phyloP scores from a whole-genome alignment of 257 asterid genomes.

The Oldenlandia corymbosa region DNA sequence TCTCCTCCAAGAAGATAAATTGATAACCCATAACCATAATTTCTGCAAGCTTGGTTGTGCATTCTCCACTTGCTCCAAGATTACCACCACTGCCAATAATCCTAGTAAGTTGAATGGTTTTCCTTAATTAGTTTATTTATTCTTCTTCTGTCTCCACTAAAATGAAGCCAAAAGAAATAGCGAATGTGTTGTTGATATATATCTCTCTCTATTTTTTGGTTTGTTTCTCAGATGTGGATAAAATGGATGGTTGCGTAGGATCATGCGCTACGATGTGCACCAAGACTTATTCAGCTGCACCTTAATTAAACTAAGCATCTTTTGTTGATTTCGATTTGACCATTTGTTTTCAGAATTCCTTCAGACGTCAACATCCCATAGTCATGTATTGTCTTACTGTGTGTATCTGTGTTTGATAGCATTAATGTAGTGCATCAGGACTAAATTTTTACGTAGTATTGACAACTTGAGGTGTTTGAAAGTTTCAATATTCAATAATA shows the following conservation, averaged over 20 bases:
- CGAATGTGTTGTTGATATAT: too few relatives aligned
- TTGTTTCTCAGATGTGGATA: slow-evolving; percentile 50
- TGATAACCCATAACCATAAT: slow-evolving; percentile 30
- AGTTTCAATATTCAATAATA: too few relatives aligned
- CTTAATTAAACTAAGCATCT: slow-evolving; percentile 10
- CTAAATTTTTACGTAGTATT: too few relatives aligned
- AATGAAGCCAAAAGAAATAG: too few relatives aligned
- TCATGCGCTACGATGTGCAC: slow-evolving; percentile 72
- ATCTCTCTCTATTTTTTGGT: too few relatives aligned
- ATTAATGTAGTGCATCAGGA: too few relatives aligned
- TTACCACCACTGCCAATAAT: slow-evolving; percentile 51
- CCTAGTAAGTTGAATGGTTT: slow-evolving; percentile 49
- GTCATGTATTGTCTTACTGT: background rate
- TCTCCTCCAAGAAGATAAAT: slow-evolving; percentile 19
- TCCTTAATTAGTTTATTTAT: too few relatives aligned
- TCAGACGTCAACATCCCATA: too few relatives aligned
- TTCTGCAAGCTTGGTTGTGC: slow-evolving; percentile 96
- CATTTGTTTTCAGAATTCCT: background rate
- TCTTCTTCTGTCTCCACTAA: too few relatives aligned
- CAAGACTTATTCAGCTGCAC: slow-evolving; percentile 46
- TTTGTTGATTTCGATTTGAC: background rate
- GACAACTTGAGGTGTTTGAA: too few relatives aligned
- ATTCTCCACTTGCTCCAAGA: slow-evolving; percentile 58
- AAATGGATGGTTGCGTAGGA: slow-evolving; percentile 80
- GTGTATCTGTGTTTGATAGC: background rate